phyloP scores from a whole-genome alignment of 208 protist species.

The Leishmania mexicana region DNA sequence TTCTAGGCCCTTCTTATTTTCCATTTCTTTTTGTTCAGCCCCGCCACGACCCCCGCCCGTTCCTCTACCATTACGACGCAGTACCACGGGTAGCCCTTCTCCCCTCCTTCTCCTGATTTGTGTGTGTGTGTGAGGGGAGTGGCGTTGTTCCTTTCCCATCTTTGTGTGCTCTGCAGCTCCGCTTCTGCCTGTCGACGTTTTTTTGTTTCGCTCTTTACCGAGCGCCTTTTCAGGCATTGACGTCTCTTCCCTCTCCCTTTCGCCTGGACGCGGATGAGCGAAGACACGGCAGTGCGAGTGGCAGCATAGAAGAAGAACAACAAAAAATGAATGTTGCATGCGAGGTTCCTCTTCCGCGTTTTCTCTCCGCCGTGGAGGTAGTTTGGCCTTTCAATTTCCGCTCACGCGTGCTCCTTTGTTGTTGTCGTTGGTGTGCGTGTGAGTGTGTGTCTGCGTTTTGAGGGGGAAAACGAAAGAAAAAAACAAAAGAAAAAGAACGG shows the following conservation, averaged over 20 bases:
- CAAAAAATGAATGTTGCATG: not conserved
- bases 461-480: not conserved
- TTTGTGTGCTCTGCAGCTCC: not conserved
- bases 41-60: not conserved
- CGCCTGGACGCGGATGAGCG: not conserved
- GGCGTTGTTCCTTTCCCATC: not conserved
- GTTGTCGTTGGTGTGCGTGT: not conserved
- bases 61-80: not conserved
- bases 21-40: not conserved
- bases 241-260: not conserved
- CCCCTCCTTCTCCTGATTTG: not conserved
- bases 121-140: not conserved
- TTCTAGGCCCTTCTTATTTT: not conserved
- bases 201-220: not conserved
- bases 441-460: not conserved
- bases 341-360: not conserved
- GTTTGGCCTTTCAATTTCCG: not conserved
- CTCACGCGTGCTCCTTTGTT: not conserved
- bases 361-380: not conserved
- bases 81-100: not conserved
- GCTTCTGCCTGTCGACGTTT: not conserved
- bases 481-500: not conserved
- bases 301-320: not conserved
- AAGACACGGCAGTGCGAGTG: not conserved
- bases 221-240: not conserved